Conservation (phyloP, 2,329 filamentous ascomycete species). For the Neoarthrinium moseri region DNA sequence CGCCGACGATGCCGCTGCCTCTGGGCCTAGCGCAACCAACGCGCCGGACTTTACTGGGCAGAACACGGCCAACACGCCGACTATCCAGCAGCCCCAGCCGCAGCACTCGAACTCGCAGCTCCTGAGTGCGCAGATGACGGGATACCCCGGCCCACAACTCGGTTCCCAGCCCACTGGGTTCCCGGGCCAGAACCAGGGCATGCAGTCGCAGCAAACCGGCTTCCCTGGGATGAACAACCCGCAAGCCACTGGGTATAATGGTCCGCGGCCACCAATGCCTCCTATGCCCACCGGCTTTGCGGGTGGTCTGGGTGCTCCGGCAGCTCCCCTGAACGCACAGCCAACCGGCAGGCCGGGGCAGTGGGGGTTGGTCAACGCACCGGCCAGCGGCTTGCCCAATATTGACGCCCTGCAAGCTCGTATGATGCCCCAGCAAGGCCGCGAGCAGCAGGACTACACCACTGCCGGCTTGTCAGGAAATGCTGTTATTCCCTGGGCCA, state of each 20-base stretch:
- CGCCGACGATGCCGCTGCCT: conserved; percentile 65
- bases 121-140: conserved; percentile 66
- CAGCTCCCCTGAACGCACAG: conserved; percentile 76
- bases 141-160: conserved; percentile 54
- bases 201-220: conserved; percentile 70
- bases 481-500: conserved; percentile 95
- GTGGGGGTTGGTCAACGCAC: conserved; percentile 97
- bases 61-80: conserved; percentile 47
- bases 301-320: conserved; percentile 63
- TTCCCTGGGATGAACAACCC: conserved; percentile 64
- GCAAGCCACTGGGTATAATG: conserved; percentile 76
- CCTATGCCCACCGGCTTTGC: conserved; percentile 65
- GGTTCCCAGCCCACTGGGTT: conserved; percentile 54
- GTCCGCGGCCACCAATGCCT: conserved; percentile 82
- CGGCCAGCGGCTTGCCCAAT: conserved; percentile 84
- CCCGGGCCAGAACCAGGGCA: conserved; percentile 52
- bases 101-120: conserved; percentile 71
- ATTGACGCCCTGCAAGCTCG: conserved; percentile 89
- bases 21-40: conserved; percentile 54
- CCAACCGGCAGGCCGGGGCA: conserved; percentile 91
- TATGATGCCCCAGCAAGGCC: conserved; percentile 96
- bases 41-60: conserved; percentile 67
- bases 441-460: conserved; percentile 79
- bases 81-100: conserved; percentile 69
- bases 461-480: conserved; percentile 87